Evolutionary conservation across 225 moss, liverwort and hornwort species (phyloP).

Genomic region (Takakia lepidozioides): DNA sequence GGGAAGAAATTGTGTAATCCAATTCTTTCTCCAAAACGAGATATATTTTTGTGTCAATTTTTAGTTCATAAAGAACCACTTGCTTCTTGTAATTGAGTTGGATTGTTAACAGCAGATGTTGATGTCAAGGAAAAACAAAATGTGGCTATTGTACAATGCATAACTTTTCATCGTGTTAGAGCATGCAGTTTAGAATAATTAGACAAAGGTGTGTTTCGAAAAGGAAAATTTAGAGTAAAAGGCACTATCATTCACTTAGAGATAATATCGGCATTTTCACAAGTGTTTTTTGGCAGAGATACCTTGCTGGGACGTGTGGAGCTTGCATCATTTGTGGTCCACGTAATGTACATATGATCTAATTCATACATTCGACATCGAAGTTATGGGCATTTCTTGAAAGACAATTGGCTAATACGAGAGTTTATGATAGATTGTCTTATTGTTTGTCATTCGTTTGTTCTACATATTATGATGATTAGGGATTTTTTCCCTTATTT

Average conservation of each 20-base stretch:
- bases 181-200: not conserved
- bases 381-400: not conserved
- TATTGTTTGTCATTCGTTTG: not conserved
- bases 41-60: not conserved
- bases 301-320: not conserved
- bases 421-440: not conserved
- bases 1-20: not conserved
- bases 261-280: not conserved
- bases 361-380: not conserved
- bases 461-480: conserved; percentile 5
- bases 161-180: not conserved
- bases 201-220: not conserved
- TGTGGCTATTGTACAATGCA: not conserved
- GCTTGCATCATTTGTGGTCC: not conserved
- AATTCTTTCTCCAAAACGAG: not conserved
- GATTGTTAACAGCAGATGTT: not conserved
- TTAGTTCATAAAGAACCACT: not conserved
- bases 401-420: not conserved
- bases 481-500: not conserved
- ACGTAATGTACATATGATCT: not conserved
- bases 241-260: conserved; percentile 1
- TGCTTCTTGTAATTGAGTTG: not conserved
- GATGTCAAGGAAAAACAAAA: conserved; percentile 4
- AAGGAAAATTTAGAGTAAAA: not conserved
- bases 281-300: not conserved